Evolutionary conservation across 2,329 filamentous ascomycete species (phyloP), one percentile per base, ranked within the genome.

Genomic region (Metarhizium sp.): DNA sequence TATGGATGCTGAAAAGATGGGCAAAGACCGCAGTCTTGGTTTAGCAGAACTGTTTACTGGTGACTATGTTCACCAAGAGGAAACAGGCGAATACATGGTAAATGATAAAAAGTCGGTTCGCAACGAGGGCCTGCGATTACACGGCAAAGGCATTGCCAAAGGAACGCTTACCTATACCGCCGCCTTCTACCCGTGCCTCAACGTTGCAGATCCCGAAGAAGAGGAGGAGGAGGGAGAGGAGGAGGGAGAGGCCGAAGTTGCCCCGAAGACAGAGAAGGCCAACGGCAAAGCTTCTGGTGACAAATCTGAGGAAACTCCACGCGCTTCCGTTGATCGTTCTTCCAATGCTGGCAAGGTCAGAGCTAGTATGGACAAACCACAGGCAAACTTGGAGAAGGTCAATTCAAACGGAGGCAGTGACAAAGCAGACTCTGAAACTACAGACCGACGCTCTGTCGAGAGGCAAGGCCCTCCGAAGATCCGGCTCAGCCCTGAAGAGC

Each of bases 1-100:
- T 60, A 96, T 99, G 92, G 94, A 99, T 64, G 85, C 94, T 58
- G 94, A 99, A 72, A 92, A 85, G 62, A 79, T 97, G 66, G 90
- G 90, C 64, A 94, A 91, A 68, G 94, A 99, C 69, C 87, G 94
- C 55, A 88, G 88, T 46, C 79, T 99, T 38, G 94, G 94, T 53
- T 78, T 87, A 54, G 74, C 94, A 18, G 92, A 97, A 61, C 71
- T 96, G 30, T 77, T 81, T 53, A 85, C 87, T 8, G 77, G 85
- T 18, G 90, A 97, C 59, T 97, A 89, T 67, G 81, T 97, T 59
- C 73, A 75, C 5, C 85, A 96, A 67, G 85, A 82, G 51, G 87
- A 92, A 38, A 82, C 80, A 60, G 94, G 91, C 56, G 89, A 95
- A 65, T 97, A 89, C 65, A 71, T 87, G 47, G 81, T 89, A 40